Evolutionary conservation across 2,329 filamentous ascomycete genomes (phyloP), one percentile per base, ranked within the genome.

Genomic region (Chaetothyriales sp.): DNA sequence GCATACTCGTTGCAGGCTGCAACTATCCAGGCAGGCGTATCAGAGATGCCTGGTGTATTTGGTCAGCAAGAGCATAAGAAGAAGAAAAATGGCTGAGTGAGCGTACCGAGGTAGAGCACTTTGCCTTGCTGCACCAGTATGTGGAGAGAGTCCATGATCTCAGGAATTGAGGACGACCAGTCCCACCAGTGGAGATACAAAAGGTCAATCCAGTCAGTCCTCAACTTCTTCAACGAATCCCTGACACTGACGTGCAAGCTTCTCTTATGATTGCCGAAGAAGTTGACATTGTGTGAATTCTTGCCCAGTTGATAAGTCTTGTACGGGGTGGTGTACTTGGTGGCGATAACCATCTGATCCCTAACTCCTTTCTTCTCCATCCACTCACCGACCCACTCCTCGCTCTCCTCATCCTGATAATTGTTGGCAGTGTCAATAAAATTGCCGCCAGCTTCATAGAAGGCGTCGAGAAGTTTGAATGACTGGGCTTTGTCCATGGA

Each of bases 401-500:
- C 83, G 1, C 77, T 78, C 60, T 82, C 66, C 64, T 85, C 73
- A 53, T 72, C 68, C 59, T 84, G 82, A 66, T 86, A 86, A 64
- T 81, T 82, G 68, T 80, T 83, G 7, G 73, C 58, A 22, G 81
- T 85, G 64, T 87, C 84, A 61, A 87, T 81, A 65, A 87, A 86
- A 67, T 87, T 87, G 20, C 84, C 83, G 3, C 81, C 81, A 0
- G 80, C 73, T 20, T 60, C 73, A 54, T 76, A 78, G 67, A 78
- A 86, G 62, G 76, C 78, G 61, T 87, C 82, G 7, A 87, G 73
- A 22, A 87, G 78, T 18, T 72, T 69, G 58, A 85, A 82, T 1
- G 77, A 73, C 1, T 74, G 74, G 48, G 77, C 71, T 62, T 85
- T 78, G 63, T 77, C 73, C 65, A 82, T 85, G 40, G 74, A 73